phyloP scores from a whole-genome alignment of 2,329 filamentous ascomycete species.

The Sphaerulina vaccinii region DNA sequence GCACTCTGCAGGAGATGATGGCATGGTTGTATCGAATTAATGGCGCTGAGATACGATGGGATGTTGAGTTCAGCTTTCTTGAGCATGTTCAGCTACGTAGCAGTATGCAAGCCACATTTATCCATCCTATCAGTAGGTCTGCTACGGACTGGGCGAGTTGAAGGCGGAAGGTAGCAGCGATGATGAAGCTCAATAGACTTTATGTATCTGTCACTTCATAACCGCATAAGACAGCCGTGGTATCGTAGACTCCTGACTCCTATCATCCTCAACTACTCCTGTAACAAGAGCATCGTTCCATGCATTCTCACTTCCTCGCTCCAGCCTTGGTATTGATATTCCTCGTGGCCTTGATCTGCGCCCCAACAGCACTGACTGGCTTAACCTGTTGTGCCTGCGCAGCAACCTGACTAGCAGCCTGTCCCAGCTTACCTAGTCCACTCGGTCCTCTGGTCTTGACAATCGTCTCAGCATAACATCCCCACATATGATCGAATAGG shows the following conservation, averaged over 20 bases:
- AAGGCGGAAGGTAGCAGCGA: no score
- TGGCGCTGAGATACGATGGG: no score
- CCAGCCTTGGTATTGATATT: conserved; percentile 2
- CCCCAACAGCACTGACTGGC: conserved; percentile 5
- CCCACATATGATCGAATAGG: neutral
- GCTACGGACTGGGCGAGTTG: no score
- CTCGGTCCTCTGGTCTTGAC: conserved; percentile 2
- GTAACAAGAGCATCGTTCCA: neutral
- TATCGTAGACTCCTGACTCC: neutral
- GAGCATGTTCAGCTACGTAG: no score
- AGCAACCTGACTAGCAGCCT: conserved; percentile 1
- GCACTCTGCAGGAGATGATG: no score
- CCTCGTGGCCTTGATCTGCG: conserved; percentile 3
- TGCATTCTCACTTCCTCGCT: neutral
- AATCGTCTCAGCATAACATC: conserved; percentile 1
- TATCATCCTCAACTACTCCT: neutral
- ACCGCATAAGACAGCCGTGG: no score
- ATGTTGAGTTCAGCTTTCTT: no score
- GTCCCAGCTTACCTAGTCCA: conserved; percentile 4
- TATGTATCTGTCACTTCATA: no score
- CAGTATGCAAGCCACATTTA: no score
- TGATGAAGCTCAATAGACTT: no score
- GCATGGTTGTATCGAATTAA: no score
- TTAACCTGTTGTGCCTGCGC: neutral
- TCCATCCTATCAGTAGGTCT: no score